phyloP scores from a whole-genome alignment of 768 basidiomycete genomes.

The Lyophyllum shimeji region DNA sequence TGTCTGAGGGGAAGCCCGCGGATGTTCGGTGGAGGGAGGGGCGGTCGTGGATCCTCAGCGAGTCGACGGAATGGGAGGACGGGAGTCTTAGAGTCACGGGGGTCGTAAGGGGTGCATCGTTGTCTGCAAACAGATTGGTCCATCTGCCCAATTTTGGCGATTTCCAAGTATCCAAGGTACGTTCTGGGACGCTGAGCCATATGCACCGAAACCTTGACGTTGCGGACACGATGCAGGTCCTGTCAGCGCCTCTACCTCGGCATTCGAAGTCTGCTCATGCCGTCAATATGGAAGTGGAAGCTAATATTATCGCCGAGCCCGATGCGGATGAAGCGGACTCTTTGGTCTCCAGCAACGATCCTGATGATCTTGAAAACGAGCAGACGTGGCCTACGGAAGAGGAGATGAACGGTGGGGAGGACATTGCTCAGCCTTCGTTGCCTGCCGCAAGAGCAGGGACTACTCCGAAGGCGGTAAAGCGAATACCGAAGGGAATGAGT shows the following conservation, averaged over 20 bases:
- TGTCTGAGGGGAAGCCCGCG: constrained; percentile 83
- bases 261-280: constrained; percentile 31
- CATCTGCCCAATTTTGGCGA: constrained; percentile 90
- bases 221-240: constrained; percentile 48
- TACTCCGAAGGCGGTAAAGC: constrained; percentile 77
- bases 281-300: constrained; percentile 67
- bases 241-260: constrained; percentile 57
- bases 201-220: background rate
- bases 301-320: constrained; percentile 63
- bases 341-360: constrained; percentile 81
- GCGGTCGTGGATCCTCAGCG: constrained; percentile 72
- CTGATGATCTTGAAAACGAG: constrained; percentile 89
- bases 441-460: constrained; percentile 71
- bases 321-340: constrained; percentile 73
- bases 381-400: constrained; percentile 99
- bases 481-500: constrained; percentile 93
- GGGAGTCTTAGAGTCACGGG: constrained; percentile 77
- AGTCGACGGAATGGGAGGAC: constrained; percentile 57
- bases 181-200: background rate
- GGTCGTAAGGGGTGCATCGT: constrained; percentile 71
- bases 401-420: constrained; percentile 64
- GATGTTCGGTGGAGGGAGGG: constrained; percentile 84
- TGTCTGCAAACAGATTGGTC: constrained; percentile 83
- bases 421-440: constrained; percentile 33
- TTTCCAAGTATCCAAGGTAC: constrained; percentile 78